Evolutionary conservation across 139 green algal genomes (phyloP).

Genomic region (Auxenochlorella protothecoides): DNA sequence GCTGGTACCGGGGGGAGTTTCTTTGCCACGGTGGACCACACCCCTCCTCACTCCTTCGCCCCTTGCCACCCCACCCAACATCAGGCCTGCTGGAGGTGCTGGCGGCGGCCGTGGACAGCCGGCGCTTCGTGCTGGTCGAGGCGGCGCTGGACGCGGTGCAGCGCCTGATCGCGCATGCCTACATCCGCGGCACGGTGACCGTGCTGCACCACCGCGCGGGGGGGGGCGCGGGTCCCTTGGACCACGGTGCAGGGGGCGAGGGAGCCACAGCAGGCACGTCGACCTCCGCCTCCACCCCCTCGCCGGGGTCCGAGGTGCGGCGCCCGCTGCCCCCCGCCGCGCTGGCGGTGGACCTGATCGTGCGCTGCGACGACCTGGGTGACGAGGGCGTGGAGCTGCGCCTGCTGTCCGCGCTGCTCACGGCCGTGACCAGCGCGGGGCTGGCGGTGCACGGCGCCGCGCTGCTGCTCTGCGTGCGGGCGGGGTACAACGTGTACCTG

Average conservation of each 20-base stretch:
- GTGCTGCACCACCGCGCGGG: too few species aligned
- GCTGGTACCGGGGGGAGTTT: too few species aligned
- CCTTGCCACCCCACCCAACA: background rate
- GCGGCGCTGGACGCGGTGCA: background rate
- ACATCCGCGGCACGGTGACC: too few species aligned
- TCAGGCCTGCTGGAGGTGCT: background rate
- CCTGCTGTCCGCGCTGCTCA: conserved; percentile 81
- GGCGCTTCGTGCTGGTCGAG: background rate
- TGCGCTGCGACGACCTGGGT: conserved; percentile 76
- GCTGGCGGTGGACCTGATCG: conserved; percentile 71
- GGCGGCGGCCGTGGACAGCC: background rate
- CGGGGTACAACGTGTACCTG: conserved; percentile 95
- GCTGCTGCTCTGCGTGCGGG: conserved; percentile 63
- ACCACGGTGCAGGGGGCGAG: too few species aligned
- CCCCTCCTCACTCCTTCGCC: background rate
- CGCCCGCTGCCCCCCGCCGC: conserved; percentile 28
- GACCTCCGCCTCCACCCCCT: too few species aligned
- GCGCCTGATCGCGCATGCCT: background rate
- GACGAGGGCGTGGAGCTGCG: conserved; percentile 90
- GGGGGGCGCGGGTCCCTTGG: too few species aligned
- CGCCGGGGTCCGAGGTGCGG: too few species aligned
- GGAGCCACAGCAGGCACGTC: too few species aligned
- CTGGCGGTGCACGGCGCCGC: conserved; percentile 75
- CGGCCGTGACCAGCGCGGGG: conserved; percentile 63
- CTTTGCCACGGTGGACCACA: too few species aligned